A percentile compares a stretch with the other conserved stretches of the same genome.
These are phyloP conservation scores for Erysimum cheiri DNA, from an alignment of 441 rosid species.

Conservation along the genomic window DNA sequence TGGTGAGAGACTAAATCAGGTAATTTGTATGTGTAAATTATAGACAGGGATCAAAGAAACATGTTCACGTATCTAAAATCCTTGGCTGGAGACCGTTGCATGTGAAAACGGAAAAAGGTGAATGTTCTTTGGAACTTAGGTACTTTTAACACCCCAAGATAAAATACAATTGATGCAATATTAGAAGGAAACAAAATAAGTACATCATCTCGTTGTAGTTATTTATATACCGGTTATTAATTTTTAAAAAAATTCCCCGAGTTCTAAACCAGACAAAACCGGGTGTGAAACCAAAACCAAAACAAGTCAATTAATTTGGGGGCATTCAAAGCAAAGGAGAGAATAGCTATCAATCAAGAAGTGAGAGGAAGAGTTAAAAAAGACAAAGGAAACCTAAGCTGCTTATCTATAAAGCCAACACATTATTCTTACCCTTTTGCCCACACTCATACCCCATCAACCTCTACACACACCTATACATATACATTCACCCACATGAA, in stretches of 20 bases:
- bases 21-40: no score
- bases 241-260: background rate
- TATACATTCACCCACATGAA: slow-evolving; percentile 32
- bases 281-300: slow-evolving; percentile 23
- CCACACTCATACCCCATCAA: slow-evolving; percentile 45
- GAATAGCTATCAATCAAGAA: slow-evolving; percentile 26
- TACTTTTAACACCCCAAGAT: no score
- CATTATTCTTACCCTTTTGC: slow-evolving; percentile 45
- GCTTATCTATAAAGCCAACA: slow-evolving; percentile 47
- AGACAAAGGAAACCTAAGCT: slow-evolving; percentile 40
- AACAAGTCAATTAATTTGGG: slow-evolving; percentile 29
- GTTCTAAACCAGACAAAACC: slow-evolving; percentile 16
- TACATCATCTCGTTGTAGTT: background rate
- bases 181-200: no score
- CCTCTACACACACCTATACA: slow-evolving; percentile 24
- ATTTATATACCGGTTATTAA: no score
- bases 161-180: no score
- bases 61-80: no score
- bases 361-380: slow-evolving; percentile 20
- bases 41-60: no score
- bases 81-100: no score
- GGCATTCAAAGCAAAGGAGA: slow-evolving; percentile 25
- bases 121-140: no score
- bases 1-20: no score
- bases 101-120: no score